phyloP scores from a whole-genome alignment of 306 rosid genomes.

The Dryas octopetala region DNA sequence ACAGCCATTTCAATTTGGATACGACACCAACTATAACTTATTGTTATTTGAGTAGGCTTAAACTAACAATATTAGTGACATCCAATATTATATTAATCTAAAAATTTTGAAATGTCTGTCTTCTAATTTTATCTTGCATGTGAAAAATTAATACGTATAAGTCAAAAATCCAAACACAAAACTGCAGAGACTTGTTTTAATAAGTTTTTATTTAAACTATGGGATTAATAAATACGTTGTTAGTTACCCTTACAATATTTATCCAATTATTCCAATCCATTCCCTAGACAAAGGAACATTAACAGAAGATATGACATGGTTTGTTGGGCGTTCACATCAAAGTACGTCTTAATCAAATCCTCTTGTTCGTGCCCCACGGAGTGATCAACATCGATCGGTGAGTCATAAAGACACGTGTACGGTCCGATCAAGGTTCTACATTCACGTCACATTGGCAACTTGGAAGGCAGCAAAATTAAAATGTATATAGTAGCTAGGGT shows the following conservation, averaged over 20 bases:
- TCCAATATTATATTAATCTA: too few relatives aligned
- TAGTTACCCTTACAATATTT: background rate
- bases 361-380: background rate
- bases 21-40: too few relatives aligned
- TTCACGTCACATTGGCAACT: conserved; percentile 8
- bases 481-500: background rate
- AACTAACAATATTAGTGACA: too few relatives aligned
- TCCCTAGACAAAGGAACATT: conserved; percentile 5
- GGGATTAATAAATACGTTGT: background rate
- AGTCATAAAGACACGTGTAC: conserved; percentile 21
- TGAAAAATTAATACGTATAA: too few relatives aligned
- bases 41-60: too few relatives aligned
- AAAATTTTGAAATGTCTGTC: too few relatives aligned
- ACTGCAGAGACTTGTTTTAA: too few relatives aligned
- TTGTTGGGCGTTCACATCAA: conserved; percentile 26
- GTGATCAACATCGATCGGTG: background rate
- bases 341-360: background rate
- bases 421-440: background rate
- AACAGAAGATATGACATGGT: background rate
- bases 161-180: too few relatives aligned
- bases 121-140: too few relatives aligned
- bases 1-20: too few relatives aligned
- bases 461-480: conserved; percentile 11
- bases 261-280: background rate
- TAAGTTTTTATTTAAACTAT: too few relatives aligned